Percentiles rank a stretch among this genome's conserved stretches.
phyloP scores from a whole-genome alignment of 805 yeast species.

The Starmerella geochares region DNA sequence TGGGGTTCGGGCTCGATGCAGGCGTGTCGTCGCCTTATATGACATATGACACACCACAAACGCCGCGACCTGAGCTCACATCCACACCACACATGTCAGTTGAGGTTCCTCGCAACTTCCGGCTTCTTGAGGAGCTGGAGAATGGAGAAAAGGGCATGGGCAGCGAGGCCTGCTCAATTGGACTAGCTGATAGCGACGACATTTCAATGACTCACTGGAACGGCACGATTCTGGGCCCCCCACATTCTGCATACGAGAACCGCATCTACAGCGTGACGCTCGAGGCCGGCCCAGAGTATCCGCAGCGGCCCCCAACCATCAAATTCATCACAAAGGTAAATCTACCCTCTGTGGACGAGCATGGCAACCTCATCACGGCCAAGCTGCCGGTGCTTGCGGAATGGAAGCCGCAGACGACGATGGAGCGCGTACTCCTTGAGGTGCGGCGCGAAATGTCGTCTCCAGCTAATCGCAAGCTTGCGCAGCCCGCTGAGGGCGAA shows the following conservation, averaged over 20 bases:
- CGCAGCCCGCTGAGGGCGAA: constrained; percentile 87
- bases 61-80: not conserved
- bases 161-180: constrained; percentile 93
- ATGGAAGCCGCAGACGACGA: constrained; percentile 86
- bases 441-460: constrained; percentile 77
- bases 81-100: constrained; percentile 12
- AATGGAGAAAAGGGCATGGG: constrained; percentile 97
- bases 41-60: not conserved
- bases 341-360: constrained; percentile 75
- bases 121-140: constrained; percentile 89
- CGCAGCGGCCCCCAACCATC: constrained; percentile 79
- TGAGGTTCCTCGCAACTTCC: constrained; percentile 71
- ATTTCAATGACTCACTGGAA: constrained; percentile 93
- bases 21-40: too few relatives aligned
- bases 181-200: constrained; percentile 81
- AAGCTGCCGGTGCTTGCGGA: constrained; percentile 58
- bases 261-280: constrained; percentile 78
- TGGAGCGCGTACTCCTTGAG: constrained; percentile 87
- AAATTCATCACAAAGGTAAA: constrained; percentile 74
- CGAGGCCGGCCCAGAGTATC: constrained; percentile 74
- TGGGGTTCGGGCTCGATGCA: not conserved
- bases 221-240: constrained; percentile 96
- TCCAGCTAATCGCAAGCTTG: constrained; percentile 66
- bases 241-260: constrained; percentile 81
- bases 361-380: constrained; percentile 43